Evolutionary conservation across 2,329 filamentous ascomycete genomes (phyloP).

Genomic region (Talaromyces sp.): DNA sequence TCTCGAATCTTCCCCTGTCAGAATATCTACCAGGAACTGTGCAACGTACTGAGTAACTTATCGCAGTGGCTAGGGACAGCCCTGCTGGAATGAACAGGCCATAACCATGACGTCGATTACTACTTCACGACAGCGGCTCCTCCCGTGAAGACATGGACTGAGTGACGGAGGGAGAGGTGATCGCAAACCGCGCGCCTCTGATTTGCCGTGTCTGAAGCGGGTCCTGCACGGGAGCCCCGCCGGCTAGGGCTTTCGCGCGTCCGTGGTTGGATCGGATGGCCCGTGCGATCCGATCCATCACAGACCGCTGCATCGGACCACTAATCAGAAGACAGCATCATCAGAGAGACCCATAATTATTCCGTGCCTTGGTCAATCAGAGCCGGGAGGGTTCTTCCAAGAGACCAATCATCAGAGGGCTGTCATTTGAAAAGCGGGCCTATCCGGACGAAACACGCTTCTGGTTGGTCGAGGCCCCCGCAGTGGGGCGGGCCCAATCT

Average conservation of each 20-base stretch:
- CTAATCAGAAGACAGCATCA: not conserved
- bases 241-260: not conserved
- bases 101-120: not conserved
- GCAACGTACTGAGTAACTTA: too few relatives aligned
- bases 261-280: not conserved
- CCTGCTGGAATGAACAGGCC: not conserved
- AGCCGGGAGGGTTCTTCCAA: not conserved
- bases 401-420: not conserved
- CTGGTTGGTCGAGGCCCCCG: not conserved
- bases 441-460: not conserved
- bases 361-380: not conserved
- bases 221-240: not conserved
- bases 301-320: not conserved
- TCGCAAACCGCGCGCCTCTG: not conserved
- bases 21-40: too few relatives aligned
- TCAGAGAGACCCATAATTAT: not conserved
- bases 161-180: not conserved
- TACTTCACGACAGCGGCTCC: not conserved
- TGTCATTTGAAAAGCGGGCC: not conserved
- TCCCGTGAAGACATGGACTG: not conserved
- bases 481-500: constrained; percentile 2
- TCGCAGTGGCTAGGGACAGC: too few relatives aligned
- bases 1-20: too few relatives aligned
- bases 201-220: not conserved
- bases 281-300: not conserved